Evolutionary conservation across 2,329 filamentous ascomycete genomes (phyloP).

Genomic region (Celoporthe dispersa): DNA sequence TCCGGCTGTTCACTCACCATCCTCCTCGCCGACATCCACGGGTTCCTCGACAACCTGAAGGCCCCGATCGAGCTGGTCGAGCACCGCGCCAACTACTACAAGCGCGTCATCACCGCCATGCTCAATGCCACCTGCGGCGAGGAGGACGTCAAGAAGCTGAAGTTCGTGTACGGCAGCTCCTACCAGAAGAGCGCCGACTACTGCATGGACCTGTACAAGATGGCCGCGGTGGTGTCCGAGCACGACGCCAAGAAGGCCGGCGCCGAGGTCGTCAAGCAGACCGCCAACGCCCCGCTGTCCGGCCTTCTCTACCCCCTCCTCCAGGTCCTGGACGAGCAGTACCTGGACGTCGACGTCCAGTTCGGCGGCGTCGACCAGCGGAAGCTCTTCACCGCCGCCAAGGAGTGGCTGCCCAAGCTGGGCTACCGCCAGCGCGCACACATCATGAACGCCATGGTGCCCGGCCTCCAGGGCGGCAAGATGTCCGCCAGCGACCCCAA

Average conservation of each 20-base stretch:
- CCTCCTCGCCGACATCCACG: slow-evolving; percentile 75
- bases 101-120: slow-evolving; percentile 72
- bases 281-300: slow-evolving; percentile 72
- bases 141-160: slow-evolving; percentile 69
- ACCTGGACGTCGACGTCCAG: slow-evolving; percentile 85
- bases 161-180: slow-evolving; percentile 81
- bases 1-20: slow-evolving; percentile 84
- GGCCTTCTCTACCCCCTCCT: slow-evolving; percentile 84
- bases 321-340: slow-evolving; percentile 88
- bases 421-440: slow-evolving; percentile 76
- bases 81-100: slow-evolving; percentile 83
- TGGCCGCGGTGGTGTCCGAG: slow-evolving; percentile 72
- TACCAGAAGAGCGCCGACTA: slow-evolving; percentile 79
- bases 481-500: slow-evolving; percentile 73
- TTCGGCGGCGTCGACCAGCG: slow-evolving; percentile 86
- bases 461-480: slow-evolving; percentile 79
- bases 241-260: slow-evolving; percentile 89
- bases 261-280: slow-evolving; percentile 93
- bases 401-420: slow-evolving; percentile 82
- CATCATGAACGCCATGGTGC: slow-evolving; percentile 74
- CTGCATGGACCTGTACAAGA: slow-evolving; percentile 84
- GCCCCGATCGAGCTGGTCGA: slow-evolving; percentile 87
- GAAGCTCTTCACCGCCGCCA: slow-evolving; percentile 86
- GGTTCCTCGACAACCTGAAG: slow-evolving; percentile 75
- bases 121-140: slow-evolving; percentile 77